Percentiles rank a stretch among this genome's conserved stretches.
Conservation (phyloP, 2,329 filamentous ascomycete species). For the Aureobasidium pullulans region DNA sequence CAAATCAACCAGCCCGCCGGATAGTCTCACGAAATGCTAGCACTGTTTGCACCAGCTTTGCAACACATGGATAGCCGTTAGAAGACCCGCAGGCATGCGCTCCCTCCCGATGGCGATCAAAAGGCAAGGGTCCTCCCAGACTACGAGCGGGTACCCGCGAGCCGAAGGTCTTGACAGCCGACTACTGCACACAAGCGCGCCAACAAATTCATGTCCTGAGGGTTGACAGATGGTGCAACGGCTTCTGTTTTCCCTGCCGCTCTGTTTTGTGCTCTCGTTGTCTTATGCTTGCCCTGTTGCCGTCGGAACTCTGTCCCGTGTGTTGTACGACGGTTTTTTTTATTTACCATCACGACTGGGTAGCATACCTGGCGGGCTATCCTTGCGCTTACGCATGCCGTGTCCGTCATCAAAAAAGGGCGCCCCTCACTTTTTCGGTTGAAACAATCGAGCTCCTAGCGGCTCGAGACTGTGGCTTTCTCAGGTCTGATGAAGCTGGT, state of each 20-base stretch:
- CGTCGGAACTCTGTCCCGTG: slow-evolving; percentile 11
- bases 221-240: slow-evolving; percentile 13
- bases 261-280: slow-evolving; percentile 6
- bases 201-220: slow-evolving; percentile 9
- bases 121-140: slow-evolving; percentile 12
- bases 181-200: slow-evolving; percentile 14
- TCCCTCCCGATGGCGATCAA: slow-evolving; percentile 13
- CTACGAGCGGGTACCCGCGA: slow-evolving; percentile 13
- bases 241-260: not conserved
- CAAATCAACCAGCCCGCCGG: slow-evolving; percentile 7
- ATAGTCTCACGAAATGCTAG: slow-evolving; percentile 14
- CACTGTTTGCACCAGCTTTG: slow-evolving; percentile 15
- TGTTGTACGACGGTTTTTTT: slow-evolving; percentile 6
- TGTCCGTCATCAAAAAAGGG: slow-evolving; percentile 4
- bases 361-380: slow-evolving; percentile 9
- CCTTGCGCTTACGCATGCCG: slow-evolving; percentile 13
- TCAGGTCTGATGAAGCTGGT: not conserved
- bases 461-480: not conserved
- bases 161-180: slow-evolving; percentile 13
- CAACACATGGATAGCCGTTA: slow-evolving; percentile 14
- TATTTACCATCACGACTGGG: slow-evolving; percentile 5
- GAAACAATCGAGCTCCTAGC: slow-evolving; percentile 10
- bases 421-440: slow-evolving; percentile 12
- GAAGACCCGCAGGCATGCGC: slow-evolving; percentile 13
- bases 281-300: slow-evolving; percentile 13